Evolutionary conservation across 106 monocot genomes (phyloP).

Genomic region (Allium sativum): DNA sequence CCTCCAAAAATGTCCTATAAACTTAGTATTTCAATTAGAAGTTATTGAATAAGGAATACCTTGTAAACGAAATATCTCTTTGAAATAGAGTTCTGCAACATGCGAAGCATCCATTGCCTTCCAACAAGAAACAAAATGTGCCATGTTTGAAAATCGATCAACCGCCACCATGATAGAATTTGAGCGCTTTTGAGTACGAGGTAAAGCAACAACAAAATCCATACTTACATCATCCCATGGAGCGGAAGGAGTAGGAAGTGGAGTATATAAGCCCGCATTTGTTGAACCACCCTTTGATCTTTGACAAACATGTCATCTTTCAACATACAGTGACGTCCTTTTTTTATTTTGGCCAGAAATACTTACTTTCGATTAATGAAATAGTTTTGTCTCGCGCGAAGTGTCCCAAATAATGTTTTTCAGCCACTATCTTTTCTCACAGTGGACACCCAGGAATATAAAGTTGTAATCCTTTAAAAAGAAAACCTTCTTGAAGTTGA

Average conservation of each 20-base stretch:
- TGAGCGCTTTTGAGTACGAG: constrained; percentile 1
- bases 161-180: constrained; percentile 13
- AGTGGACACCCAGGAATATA: neutral
- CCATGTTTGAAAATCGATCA: constrained; percentile 14
- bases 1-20: constrained; percentile 8
- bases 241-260: constrained; percentile 7
- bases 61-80: constrained; percentile 5
- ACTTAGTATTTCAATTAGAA: constrained; percentile 4
- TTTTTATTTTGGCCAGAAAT: constrained; percentile 2
- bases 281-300: neutral
- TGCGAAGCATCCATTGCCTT: constrained; percentile 10
- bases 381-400: constrained; percentile 7
- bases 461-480: neutral
- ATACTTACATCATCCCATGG: constrained; percentile 11
- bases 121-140: constrained; percentile 14
- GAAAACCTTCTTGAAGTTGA: neutral
- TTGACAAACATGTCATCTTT: neutral
- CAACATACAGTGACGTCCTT: neutral
- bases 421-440: neutral
- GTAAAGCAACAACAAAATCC: constrained; percentile 18
- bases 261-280: constrained; percentile 3
- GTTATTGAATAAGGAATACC: constrained; percentile 4
- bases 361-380: neutral
- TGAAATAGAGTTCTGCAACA: constrained; percentile 9
- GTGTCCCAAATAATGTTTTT: constrained; percentile 4